These are phyloP conservation scores for Pseudopyrenochaeta lycopersici DNA, from an alignment of 2,329 filamentous ascomycete species.

Conservation along the genomic window DNA sequence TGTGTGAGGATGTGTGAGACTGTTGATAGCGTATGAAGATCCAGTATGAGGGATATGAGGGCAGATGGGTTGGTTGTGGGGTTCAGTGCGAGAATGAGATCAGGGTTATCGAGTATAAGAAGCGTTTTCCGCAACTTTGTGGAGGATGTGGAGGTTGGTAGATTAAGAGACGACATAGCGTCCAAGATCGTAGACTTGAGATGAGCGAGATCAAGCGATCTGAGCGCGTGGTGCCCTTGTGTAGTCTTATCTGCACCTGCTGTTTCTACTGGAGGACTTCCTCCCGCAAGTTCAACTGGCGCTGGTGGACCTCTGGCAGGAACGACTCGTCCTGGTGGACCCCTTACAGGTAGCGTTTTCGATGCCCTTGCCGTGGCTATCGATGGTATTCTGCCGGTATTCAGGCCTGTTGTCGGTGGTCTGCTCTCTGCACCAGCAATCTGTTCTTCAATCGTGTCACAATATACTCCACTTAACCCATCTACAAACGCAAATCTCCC, in stretches of 20 bases:
- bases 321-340: conserved; percentile 24
- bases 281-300: not conserved
- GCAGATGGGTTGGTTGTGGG: conserved; percentile 27
- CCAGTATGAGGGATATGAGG: conserved; percentile 37
- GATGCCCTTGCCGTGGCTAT: conserved; percentile 5
- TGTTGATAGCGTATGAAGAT: conserved; percentile 59
- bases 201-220: conserved; percentile 35
- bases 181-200: conserved; percentile 33
- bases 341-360: conserved; percentile 25
- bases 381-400: not conserved
- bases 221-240: conserved; percentile 31
- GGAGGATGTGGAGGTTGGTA: conserved; percentile 4
- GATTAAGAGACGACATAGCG: conserved; percentile 35
- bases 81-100: conserved; percentile 52
- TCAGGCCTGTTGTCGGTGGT: conserved; percentile 1
- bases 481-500: conserved; percentile 78
- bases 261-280: conserved; percentile 2
- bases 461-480: conserved; percentile 70
- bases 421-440: not conserved
- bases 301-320: conserved; percentile 23
- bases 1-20: conserved; percentile 72
- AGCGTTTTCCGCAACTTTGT: conserved; percentile 39
- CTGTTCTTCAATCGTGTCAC: conserved; percentile 12
- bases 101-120: conserved; percentile 57
- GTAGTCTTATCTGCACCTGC: conserved; percentile 3